These are phyloP conservation scores for Davidsoniella eucalypti DNA, from an alignment of 2,329 filamentous ascomycete genomes.

Conservation along the genomic window DNA sequence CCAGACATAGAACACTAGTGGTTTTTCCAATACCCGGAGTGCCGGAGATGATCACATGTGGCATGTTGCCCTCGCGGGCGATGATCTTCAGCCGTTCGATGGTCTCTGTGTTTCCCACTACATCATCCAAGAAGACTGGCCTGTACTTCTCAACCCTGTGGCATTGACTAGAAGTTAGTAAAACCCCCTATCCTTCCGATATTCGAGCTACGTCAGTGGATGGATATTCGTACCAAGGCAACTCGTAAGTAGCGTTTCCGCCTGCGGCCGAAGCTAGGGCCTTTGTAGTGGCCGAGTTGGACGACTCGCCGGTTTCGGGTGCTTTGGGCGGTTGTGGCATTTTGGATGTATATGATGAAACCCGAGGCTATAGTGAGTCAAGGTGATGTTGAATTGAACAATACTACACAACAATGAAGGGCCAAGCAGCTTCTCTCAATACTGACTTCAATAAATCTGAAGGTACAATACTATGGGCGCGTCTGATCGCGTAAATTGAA, in stretches of 20 bases:
- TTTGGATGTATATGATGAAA: neutral
- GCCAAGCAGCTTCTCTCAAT: too few relatives aligned
- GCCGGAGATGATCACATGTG: slow-evolving; percentile 96
- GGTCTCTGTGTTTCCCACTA: slow-evolving; percentile 95
- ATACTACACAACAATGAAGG: too few relatives aligned
- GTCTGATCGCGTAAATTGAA: slow-evolving; percentile 6
- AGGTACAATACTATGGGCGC: too few relatives aligned
- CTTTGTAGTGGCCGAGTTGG: slow-evolving; percentile 41
- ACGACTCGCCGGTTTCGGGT: slow-evolving; percentile 43
- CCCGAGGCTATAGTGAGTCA: neutral
- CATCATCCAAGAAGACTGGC: slow-evolving; percentile 84
- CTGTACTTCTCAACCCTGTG: slow-evolving; percentile 95
- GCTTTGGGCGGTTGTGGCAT: neutral
- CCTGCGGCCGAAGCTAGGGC: slow-evolving; percentile 33
- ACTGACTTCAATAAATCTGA: too few relatives aligned
- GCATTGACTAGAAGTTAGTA: slow-evolving; percentile 14
- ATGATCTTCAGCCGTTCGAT: slow-evolving; percentile 97
- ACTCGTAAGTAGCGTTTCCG: slow-evolving; percentile 46
- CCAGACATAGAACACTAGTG: slow-evolving; percentile 83
- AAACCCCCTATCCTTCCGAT: neutral
- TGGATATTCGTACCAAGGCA: slow-evolving; percentile 48
- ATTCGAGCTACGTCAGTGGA: neutral
- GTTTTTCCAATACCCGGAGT: slow-evolving; percentile 99
- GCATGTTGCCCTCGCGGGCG: slow-evolving; percentile 97
- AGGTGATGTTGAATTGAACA: neutral